These are phyloP conservation scores for Crataegus laevigata DNA, from an alignment of 306 rosid species.

Conservation along the genomic window DNA sequence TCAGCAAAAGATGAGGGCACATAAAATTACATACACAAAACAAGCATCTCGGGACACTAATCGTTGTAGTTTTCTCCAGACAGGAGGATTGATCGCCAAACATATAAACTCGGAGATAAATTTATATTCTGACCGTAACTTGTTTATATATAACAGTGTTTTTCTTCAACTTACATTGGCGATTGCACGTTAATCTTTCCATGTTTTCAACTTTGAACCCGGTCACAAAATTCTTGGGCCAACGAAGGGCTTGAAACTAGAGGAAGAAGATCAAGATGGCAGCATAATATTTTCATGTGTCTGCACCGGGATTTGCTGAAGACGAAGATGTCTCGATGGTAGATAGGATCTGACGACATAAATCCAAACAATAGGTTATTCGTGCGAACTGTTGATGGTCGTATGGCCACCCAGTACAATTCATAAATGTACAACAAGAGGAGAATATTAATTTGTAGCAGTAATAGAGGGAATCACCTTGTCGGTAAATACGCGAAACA, in stretches of 20 bases:
- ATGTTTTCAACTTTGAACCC: background rate
- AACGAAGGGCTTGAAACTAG: background rate
- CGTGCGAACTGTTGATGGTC: slow-evolving; percentile 6
- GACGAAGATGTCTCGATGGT: slow-evolving; percentile 21
- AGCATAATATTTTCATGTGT: background rate
- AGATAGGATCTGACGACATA: slow-evolving; percentile 48
- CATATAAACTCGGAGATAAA: background rate
- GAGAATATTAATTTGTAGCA: background rate
- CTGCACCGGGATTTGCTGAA: background rate
- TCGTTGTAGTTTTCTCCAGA: background rate
- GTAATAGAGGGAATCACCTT: slow-evolving; percentile 42
- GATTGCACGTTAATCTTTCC: background rate
- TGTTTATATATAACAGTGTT: background rate
- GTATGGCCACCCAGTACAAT: background rate
- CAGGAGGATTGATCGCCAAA: background rate
- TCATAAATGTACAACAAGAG: background rate
- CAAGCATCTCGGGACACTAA: no score
- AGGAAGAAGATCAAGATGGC: background rate
- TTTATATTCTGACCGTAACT: background rate
- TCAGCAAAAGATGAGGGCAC: background rate
- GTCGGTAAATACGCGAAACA: slow-evolving; percentile 44
- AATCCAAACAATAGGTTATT: background rate
- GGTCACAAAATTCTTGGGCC: background rate
- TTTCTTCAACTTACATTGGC: background rate
- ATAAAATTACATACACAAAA: background rate